A percentile compares a stretch with the other conserved stretches of the same genome.
These are phyloP conservation scores for Linderniella brevidens DNA, from an alignment of 257 asterid genomes.

Conservation along the genomic window DNA sequence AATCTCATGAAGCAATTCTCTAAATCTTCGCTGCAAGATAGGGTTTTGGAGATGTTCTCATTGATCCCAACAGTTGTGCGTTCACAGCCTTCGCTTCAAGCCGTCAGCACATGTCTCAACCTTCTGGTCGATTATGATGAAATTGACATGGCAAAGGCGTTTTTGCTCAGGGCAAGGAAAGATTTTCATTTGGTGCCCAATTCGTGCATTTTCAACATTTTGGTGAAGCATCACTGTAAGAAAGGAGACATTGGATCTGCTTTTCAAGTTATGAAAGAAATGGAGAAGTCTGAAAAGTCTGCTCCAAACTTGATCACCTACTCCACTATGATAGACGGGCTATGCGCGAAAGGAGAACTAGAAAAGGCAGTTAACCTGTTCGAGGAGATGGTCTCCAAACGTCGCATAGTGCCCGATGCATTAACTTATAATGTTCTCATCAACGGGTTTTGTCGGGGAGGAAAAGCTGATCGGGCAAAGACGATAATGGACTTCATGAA, in stretches of 20 bases:
- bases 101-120: conserved; percentile 84
- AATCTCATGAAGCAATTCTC: conserved; percentile 90
- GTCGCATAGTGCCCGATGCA: conserved; percentile 68
- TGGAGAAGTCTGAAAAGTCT: conserved; percentile 49
- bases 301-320: conserved; percentile 76
- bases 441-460: conserved; percentile 51
- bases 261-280: conserved; percentile 53
- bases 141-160: conserved; percentile 49
- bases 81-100: conserved; percentile 66
- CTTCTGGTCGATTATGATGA: conserved; percentile 56
- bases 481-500: conserved; percentile 67
- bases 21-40: conserved; percentile 43
- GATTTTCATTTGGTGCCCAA: conserved; percentile 61
- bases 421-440: conserved; percentile 68
- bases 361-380: conserved; percentile 57
- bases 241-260: conserved; percentile 58
- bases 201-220: conserved; percentile 79
- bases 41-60: conserved; percentile 61
- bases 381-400: conserved; percentile 75
- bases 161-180: conserved; percentile 38
- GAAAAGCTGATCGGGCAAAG: conserved; percentile 48
- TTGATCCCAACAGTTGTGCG: conserved; percentile 43
- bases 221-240: conserved; percentile 71
- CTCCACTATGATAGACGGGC: conserved; percentile 73
- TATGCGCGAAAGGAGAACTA: conserved; percentile 43